A percentile compares a stretch with the other conserved stretches of the same genome.
These are phyloP conservation scores for Tuber melanosporum DNA, from an alignment of 495 filamentous ascomycete species.

Conservation along the genomic window DNA sequence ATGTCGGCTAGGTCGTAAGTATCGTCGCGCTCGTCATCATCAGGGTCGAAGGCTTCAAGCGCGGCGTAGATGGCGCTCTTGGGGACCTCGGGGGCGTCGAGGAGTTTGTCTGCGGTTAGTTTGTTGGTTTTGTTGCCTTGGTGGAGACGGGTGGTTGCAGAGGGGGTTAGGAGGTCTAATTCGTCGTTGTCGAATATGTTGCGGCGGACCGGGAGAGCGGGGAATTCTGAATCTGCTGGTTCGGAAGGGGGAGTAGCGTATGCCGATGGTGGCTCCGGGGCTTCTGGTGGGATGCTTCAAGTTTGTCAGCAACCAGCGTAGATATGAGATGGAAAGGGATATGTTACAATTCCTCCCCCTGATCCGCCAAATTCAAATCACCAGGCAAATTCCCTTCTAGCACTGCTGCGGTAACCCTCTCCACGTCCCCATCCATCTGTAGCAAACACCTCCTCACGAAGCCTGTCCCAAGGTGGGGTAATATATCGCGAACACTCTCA, in stretches of 20 bases:
- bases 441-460: constrained; percentile 76
- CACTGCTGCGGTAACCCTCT: constrained; percentile 73
- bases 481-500: constrained; percentile 83
- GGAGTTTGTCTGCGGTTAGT: constrained; percentile 59
- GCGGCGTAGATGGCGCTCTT: constrained; percentile 90
- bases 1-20: constrained; percentile 92
- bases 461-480: constrained; percentile 77
- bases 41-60: constrained; percentile 81
- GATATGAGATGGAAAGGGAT: background rate
- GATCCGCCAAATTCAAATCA: constrained; percentile 50
- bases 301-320: constrained; percentile 42
- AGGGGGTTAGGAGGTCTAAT: constrained; percentile 63
- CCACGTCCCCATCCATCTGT: constrained; percentile 67
- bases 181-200: constrained; percentile 78
- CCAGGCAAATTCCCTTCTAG: constrained; percentile 73
- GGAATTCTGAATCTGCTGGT: background rate
- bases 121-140: constrained; percentile 64
- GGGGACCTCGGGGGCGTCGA: constrained; percentile 51
- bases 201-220: constrained; percentile 47
- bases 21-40: constrained; percentile 95
- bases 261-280: constrained; percentile 43
- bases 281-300: constrained; percentile 43
- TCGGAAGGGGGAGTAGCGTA: constrained; percentile 35
- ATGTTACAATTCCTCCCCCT: constrained; percentile 51
- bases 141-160: constrained; percentile 55